Conservation (phyloP, 1,284 basidiomycete genomes). For the Moesziomyces sp. region DNA sequence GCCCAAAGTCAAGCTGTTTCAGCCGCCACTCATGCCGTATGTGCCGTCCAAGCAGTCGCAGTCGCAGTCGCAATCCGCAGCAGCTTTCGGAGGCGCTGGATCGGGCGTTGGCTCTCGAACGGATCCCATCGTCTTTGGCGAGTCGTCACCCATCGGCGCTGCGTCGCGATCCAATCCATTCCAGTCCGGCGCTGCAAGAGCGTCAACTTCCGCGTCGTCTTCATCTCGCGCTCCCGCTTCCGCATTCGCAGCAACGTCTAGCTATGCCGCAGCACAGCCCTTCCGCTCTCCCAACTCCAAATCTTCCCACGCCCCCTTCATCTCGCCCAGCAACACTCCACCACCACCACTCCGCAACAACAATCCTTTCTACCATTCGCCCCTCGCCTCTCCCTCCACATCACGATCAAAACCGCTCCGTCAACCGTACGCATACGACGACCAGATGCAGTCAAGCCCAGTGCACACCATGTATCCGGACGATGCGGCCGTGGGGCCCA, state of each 20-base stretch:
- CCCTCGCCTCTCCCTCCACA: conserved; percentile 20
- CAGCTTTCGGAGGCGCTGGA: background rate
- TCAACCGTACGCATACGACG: conserved; percentile 15
- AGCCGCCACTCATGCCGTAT: conserved; percentile 29
- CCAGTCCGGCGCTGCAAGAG: background rate
- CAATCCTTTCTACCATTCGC: conserved; percentile 41
- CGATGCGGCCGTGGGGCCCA: conserved; percentile 10
- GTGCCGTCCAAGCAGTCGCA: conserved; percentile 5
- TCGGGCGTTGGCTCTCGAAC: conserved; percentile 26
- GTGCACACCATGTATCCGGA: conserved; percentile 9
- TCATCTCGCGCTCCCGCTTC: conserved; percentile 10
- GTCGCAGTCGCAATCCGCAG: background rate
- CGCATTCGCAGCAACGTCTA: conserved; percentile 14
- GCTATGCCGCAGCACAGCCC: conserved; percentile 33
- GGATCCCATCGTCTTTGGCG: conserved; percentile 43
- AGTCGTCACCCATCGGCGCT: conserved; percentile 31
- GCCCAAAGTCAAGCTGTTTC: conserved; percentile 50
- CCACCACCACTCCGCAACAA: conserved; percentile 29
- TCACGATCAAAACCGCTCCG: conserved; percentile 6
- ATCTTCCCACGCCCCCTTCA: conserved; percentile 27
- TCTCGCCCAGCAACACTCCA: conserved; percentile 32
- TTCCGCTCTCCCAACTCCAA: conserved; percentile 43
- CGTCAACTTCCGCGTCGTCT: conserved; percentile 1
- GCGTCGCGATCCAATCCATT: conserved; percentile 8
- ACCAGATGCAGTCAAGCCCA: conserved; percentile 15